A percentile compares a stretch with the other conserved stretches of the same genome.
Evolutionary conservation across 176 grass and related monocot species (phyloP).

Genomic region (Rhynchospora pubera): DNA sequence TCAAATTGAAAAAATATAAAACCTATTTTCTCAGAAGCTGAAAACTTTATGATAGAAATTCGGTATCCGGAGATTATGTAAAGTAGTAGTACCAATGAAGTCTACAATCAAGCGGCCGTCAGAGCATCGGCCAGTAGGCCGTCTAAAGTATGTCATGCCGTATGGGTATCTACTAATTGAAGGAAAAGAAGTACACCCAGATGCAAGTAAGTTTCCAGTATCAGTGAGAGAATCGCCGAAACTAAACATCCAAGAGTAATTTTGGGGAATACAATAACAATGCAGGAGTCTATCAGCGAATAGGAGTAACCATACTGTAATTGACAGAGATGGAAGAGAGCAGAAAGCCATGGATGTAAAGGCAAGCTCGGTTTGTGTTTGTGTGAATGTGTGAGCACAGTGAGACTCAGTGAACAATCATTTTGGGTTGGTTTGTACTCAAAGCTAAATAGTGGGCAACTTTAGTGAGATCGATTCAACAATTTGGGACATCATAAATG

Average conservation of each 20-base stretch:
- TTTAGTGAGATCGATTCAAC: background rate
- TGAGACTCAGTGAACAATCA: background rate
- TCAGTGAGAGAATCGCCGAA: conserved; percentile 82
- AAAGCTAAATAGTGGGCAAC: conserved; percentile 12
- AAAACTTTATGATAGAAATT: background rate
- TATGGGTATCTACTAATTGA: conserved; percentile 62
- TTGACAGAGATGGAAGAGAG: conserved; percentile 23
- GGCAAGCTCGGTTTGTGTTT: background rate
- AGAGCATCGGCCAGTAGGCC: conserved; percentile 73
- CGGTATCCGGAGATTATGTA: background rate
- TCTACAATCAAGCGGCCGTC: conserved; percentile 79
- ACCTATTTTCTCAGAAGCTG: background rate
- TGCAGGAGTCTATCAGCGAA: background rate
- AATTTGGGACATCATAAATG: conserved; percentile 10
- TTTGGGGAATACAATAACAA: conserved; percentile 34
- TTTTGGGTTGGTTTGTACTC: conserved; percentile 1
- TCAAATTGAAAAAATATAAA: background rate
- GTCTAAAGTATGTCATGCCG: conserved; percentile 89
- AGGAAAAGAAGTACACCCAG: conserved; percentile 42
- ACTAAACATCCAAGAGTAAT: conserved; percentile 80
- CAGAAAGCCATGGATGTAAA: conserved; percentile 36
- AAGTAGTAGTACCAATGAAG: conserved; percentile 44
- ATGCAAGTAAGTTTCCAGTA: conserved; percentile 60
- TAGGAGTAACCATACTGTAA: conserved; percentile 30
- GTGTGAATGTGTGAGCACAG: background rate